A percentile compares a stretch with the other conserved stretches of the same genome.
These are phyloP conservation scores for Edaphochlamys debaryana DNA, from an alignment of 139 green algal genomes.

Conservation along the genomic window DNA sequence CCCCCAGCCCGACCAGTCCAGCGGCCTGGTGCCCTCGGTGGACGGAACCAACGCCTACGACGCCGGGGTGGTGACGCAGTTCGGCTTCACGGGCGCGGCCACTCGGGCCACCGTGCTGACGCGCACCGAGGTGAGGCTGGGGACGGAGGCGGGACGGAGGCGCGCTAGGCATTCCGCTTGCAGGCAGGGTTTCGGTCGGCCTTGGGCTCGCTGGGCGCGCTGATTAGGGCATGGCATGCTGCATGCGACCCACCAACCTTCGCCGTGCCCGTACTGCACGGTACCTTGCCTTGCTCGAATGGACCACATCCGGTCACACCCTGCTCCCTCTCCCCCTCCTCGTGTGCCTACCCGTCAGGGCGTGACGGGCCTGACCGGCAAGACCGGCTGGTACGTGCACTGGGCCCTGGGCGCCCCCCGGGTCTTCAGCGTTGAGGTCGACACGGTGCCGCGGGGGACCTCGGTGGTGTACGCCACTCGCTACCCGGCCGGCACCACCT, in stretches of 20 bases:
- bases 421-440: neutral
- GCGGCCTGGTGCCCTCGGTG: too few relatives aligned
- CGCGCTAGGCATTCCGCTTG: too few relatives aligned
- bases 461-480: slow-evolving; percentile 54
- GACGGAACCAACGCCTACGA: neutral
- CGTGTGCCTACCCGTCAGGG: neutral
- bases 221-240: too few relatives aligned
- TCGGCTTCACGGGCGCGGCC: neutral
- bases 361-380: neutral
- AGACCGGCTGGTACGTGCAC: slow-evolving; percentile 1
- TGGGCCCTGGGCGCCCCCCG: neutral
- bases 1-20: too few relatives aligned
- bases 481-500: slow-evolving; percentile 50
- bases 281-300: too few relatives aligned
- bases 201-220: too few relatives aligned
- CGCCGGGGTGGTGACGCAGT: neutral
- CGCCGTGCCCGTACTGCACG: too few relatives aligned
- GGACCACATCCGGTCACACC: neutral
- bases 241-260: too few relatives aligned
- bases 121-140: neutral
- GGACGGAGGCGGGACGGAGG: neutral
- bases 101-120: neutral
- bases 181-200: too few relatives aligned
- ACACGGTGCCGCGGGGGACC: slow-evolving; percentile 39
- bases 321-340: neutral